Base-by-base conservation (phyloP, 1,284 basidiomycete genomes). In the Blastosporella zonata region DNA sequence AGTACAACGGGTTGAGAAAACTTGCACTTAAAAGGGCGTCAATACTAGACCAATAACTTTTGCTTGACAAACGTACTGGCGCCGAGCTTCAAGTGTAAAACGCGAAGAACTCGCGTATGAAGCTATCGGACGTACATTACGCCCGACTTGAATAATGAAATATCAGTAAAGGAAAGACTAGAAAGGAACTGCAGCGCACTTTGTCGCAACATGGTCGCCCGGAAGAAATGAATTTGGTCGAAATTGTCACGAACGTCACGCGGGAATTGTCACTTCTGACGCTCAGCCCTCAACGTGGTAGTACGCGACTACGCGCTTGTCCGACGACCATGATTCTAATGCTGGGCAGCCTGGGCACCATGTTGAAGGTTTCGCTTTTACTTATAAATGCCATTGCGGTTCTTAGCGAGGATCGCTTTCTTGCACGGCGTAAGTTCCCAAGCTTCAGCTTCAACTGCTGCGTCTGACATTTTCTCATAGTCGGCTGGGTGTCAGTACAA, bases 371-470 rank as follows among this genome's bases (percentile, higher is more conserved):
- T 49, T 68, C 77, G 27, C 70, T 98, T 13, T 82, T 98, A 34
- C 74, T 97, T 64, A 84, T 93, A 56, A 98, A 98, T 67, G 91
- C 93, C 23, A 81, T 97, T 62, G 95, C 95, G 6, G 87, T 98
- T 50, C 76, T 98, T 47, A 97, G 87, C 62, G 95, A 98, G 69
- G 95, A 98, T 60, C 81, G 95, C 1, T 98, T 98, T 68, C 81
- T 98, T 39, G 90, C 93, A 18, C 77, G 88, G 66, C 93, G 96
- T 97, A 65, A 62, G 88, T 80, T 25, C 43, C 55, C 10, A 38
- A 18, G 37, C 31, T 25, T 21, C 43, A 47, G 36, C 34, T 34
- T 29, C 51, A 39, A 47, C n/a, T 53, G 15, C 25, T 54, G 31
- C 51, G 31, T 12, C 20, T 43, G 33, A 50, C 29, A 34, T 43